These are phyloP conservation scores for Hemileccinum impolitum DNA, from an alignment of 768 basidiomycete genomes.

Conservation along the genomic window DNA sequence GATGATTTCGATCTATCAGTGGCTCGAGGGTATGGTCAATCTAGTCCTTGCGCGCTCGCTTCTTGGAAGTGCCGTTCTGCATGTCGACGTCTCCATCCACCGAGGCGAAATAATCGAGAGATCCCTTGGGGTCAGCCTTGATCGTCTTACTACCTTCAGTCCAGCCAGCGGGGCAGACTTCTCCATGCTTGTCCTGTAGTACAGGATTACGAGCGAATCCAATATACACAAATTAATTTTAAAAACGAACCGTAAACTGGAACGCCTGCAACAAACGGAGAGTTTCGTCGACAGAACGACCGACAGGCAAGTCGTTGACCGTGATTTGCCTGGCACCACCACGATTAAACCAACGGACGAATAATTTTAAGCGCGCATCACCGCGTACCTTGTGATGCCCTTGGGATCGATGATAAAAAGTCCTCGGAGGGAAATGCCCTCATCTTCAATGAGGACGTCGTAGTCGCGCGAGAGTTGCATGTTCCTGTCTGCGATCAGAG, in stretches of 20 bases:
- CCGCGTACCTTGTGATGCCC: conserved; percentile 59
- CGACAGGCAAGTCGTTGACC: conserved; percentile 90
- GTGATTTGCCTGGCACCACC: conserved; percentile 64
- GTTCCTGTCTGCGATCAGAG: conserved; percentile 75
- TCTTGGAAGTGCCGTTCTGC: conserved; percentile 46
- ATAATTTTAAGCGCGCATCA: too few species aligned
- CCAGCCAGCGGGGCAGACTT: conserved; percentile 94
- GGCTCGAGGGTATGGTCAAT: not conserved
- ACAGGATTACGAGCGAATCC: not conserved
- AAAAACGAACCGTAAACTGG: conserved; percentile 71
- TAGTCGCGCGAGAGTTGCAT: conserved; percentile 83
- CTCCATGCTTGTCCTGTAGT: conserved; percentile 72
- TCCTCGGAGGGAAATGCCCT: conserved; percentile 84
- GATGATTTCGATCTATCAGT: conserved; percentile 1
- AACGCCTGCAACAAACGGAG: conserved; percentile 89
- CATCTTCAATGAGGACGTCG: conserved; percentile 84
- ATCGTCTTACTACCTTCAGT: conserved; percentile 77
- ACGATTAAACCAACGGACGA: not conserved
- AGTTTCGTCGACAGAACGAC: conserved; percentile 94
- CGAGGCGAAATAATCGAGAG: conserved; percentile 67
- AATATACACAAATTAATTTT: not conserved
- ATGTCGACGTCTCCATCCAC: conserved; percentile 27
- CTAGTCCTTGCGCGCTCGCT: conserved; percentile 56
- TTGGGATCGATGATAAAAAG: conserved; percentile 86
- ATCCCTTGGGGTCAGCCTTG: conserved; percentile 70